Base-by-base conservation (phyloP, 345 rosid species). In the Trapa bicornis region DNA sequence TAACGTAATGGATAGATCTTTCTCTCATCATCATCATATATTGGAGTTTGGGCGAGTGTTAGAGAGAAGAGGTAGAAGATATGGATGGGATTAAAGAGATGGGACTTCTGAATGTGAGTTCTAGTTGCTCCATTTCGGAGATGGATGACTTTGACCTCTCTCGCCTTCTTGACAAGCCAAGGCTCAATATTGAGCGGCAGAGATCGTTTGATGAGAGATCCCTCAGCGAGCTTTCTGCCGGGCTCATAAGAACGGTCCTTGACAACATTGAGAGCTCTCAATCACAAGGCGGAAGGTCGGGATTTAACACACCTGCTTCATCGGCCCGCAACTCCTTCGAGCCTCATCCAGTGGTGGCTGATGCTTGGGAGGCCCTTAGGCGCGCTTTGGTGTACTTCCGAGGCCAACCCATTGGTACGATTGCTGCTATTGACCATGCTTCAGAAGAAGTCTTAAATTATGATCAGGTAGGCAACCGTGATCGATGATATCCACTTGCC, bases 141-240 rank as follows among this genome's bases (percentile, higher is more conserved):
- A 79, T 82, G 85, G 85, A 83, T 48, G 98, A 92, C 70, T 81
- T 70, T 33, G 97, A 89, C 75, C 82, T 92, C 48, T 80, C 90
- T 11, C 87, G 93, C 71, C 87, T 89, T 5, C 91, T 88, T 14
- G 90, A 89, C 73, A 89, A 81, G 84, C 97, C 98, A 0, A 84
- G 76, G 82, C 80, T 92, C 69, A 89, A 88, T 76, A 92, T 92
- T 5, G 97, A 92, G 75, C 80, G 98, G 81, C 76, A 92, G 79
- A 85, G 97, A 76, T 92, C 98, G 0, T 92, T 86, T 64, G 96
- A 92, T 13, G 98, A 92, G 82, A 86, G 98, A 72, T 92, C 98
- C 4, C 64, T 92, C 6, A 86, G 97, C n/a, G 98, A 92, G 73
- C 84, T 92, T 61, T 92, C 98, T 0, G 81, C 80, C 63, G 97